These are phyloP conservation scores for Gossypium stocksii DNA, from an alignment of 345 rosid species.

Conservation along the genomic window DNA sequence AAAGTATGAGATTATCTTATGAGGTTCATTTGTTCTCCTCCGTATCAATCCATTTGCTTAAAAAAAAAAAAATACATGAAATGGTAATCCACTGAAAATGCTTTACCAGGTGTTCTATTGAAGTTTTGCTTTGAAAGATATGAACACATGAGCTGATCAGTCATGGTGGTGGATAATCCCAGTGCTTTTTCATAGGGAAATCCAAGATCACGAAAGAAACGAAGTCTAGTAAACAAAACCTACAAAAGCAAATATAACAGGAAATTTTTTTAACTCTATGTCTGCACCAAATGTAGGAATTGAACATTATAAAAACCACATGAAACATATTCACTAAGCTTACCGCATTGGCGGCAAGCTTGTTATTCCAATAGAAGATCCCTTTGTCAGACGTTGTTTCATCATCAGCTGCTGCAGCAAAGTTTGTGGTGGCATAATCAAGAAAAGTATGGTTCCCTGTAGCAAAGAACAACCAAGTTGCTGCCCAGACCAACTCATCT, in stretches of 20 bases:
- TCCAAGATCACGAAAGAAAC: slow-evolving; percentile 48
- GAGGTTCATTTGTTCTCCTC: no score
- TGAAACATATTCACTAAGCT: neutral
- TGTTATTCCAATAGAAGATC: slow-evolving; percentile 59
- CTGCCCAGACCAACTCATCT: slow-evolving; percentile 61
- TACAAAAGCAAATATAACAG: slow-evolving; percentile 13
- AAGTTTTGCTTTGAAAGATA: slow-evolving; percentile 33
- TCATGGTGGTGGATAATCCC: slow-evolving; percentile 27
- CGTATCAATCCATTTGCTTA: no score
- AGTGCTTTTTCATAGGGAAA: slow-evolving; percentile 38
- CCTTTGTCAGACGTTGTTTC: slow-evolving; percentile 36
- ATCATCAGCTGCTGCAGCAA: slow-evolving; percentile 34
- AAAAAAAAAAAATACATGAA: neutral
- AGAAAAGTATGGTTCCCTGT: slow-evolving; percentile 51
- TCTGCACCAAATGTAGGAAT: neutral
- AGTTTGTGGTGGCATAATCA: slow-evolving; percentile 31
- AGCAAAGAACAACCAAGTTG: slow-evolving; percentile 56
- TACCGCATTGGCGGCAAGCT: slow-evolving; percentile 48
- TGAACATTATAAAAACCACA: neutral
- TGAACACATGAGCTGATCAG: slow-evolving; percentile 39
- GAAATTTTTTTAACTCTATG: neutral
- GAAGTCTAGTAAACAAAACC: slow-evolving; percentile 48
- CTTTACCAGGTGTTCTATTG: slow-evolving; percentile 39
- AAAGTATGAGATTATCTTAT: no score
- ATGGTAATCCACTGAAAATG: neutral